Evolutionary conservation across 768 basidiomycete species (phyloP), one percentile per base, ranked within the genome.

Genomic region (Exsudoporus frostii): DNA sequence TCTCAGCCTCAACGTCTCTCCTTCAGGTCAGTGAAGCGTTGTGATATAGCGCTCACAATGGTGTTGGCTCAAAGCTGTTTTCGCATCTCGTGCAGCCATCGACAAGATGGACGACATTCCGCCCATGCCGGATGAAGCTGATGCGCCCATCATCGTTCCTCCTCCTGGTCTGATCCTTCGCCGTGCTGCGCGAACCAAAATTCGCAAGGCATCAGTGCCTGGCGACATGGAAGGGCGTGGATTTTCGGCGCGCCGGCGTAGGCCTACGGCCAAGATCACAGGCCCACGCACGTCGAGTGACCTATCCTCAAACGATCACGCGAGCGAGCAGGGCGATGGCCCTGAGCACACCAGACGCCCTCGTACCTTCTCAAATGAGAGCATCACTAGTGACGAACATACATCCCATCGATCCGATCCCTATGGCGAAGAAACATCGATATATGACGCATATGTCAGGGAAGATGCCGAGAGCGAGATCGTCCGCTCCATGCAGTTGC

Each of bases 161-260:
- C 88, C 85, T 24, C 92, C 92, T 1, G 90, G 90, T 7, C 89
- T 86, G 68, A 92, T 94, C 60, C 79, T 99, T 13, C 88, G 93
- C 20, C 88, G 97, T 34, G 83, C 93, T 10, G 93, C 93, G 5
- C 84, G 96, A 14, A 99, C 97, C 1, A 94, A 93, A 75, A 97
- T 98, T 61, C 87, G 96, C 33, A 99, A 98, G 73, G 77, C 85
- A 14, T 81, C 83, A 6, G 68, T 87, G 7, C 78, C 81, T 14
- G 89, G 84, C 22, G 91, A 90, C 69, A 89, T 88, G 11, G 84
- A 81, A 32, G 90, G 90, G 2, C 91, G 91, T 77, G 86, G 92
- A 11, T 95, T 95, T 71, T 70, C 81, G 34, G 70, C 54, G 30
- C 66, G 58, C 30, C 59, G 69, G 43, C 62, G 64, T 45, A 58